Base-by-base conservation (phyloP, 2,329 filamentous ascomycete genomes). In the Bipolaris sorokiniana region DNA sequence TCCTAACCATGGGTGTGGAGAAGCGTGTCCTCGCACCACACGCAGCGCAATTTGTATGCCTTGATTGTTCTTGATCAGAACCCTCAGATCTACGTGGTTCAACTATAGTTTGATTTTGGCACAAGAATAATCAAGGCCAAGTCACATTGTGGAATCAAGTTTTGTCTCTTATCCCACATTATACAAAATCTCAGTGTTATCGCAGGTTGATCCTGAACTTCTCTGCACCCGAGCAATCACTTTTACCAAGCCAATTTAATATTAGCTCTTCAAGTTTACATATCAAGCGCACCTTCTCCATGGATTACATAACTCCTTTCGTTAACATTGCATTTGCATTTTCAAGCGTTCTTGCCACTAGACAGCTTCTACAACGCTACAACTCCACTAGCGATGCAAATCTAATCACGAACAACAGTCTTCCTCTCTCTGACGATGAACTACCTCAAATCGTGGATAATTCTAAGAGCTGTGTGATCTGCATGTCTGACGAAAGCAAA, bases 391-490 rank as follows among this genome's bases (percentile, higher is more conserved):
- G n/a, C 42, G 1, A 16, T 3, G 16, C 46, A 34, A 33, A 26
- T 20, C 5, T 5, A 22, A 13, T 2, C 3, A 20, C 22, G 20
- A 18, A 36, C 28, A 11, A 31, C 6, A 11, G 9, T 31, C 3
- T 3, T 11, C 31, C 7, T 23, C 22, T 37, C 11, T 15, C 9
- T n/a, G 7, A n/a, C 2, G 28, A 31, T 11, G 28, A 31, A 31
- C 28, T 20, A 3, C 18, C n/a, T 2, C 6, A 6, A 49, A 7
- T 15, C 1, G 7, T n/a, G 7, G 7, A n/a, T 2, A 9, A 47
- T 48, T 51, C 47, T 10, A 67, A 64, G 20, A 47, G 49, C 22
- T 73, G 68, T 28, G 49, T 70, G 0, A 64, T 72, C 23, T 73
- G 70, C 46, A 62, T 61, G n/a, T 59, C 63, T 16, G 61, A 66